phyloP scores from a whole-genome alignment of 2,329 filamentous ascomycete species.

The Aspergillus uvarum region DNA sequence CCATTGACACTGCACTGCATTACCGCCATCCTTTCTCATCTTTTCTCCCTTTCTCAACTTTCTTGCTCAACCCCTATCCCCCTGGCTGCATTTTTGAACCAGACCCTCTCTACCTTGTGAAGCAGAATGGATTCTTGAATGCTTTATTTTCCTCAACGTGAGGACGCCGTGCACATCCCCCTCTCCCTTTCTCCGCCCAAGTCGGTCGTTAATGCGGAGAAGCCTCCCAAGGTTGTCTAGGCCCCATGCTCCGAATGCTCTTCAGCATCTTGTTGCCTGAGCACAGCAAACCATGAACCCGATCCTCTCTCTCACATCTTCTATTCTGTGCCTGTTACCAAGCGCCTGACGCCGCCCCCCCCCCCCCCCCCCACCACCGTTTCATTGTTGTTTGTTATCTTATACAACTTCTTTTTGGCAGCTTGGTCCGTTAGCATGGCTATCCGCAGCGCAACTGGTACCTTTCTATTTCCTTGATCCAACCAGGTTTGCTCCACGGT shows the following conservation, averaged over 20 bases:
- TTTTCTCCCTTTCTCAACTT: slow-evolving; percentile 17
- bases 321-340: slow-evolving; percentile 17
- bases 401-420: slow-evolving; percentile 13
- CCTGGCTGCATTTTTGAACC: slow-evolving; percentile 1
- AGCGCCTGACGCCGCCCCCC: slow-evolving; percentile 2
- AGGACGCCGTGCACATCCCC: slow-evolving; percentile 29
- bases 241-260: slow-evolving; percentile 29
- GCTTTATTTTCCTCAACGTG: slow-evolving; percentile 26
- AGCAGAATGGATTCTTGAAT: slow-evolving; percentile 26
- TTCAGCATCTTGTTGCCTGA: slow-evolving; percentile 27
- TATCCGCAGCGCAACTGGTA: slow-evolving; percentile 30
- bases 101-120: background rate
- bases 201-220: slow-evolving; percentile 38
- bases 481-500: slow-evolving; percentile 16
- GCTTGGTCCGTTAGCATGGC: slow-evolving; percentile 42
- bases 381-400: slow-evolving; percentile 9
- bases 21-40: slow-evolving; percentile 5
- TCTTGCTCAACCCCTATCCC: background rate
- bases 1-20: too few species aligned
- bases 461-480: slow-evolving; percentile 36
- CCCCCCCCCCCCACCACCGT: background rate
- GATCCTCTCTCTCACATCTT: slow-evolving; percentile 16
- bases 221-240: slow-evolving; percentile 35
- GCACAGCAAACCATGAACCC: slow-evolving; percentile 27
- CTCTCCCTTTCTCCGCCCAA: slow-evolving; percentile 24